Base-by-base conservation (phyloP, 768 basidiomycete species). In the Pulveroboletus sp. region DNA sequence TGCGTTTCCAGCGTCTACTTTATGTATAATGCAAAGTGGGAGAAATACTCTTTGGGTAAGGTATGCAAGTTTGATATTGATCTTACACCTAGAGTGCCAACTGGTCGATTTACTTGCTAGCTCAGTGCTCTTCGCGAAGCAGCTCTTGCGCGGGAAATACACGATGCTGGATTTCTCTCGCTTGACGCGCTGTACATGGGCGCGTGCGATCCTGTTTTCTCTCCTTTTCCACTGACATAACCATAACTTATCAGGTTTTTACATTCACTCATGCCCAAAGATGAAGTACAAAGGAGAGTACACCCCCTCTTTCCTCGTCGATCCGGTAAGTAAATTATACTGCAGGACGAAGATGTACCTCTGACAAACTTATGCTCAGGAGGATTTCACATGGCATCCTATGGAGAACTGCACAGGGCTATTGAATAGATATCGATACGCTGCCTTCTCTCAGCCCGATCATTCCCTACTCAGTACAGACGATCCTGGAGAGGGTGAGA, bases 211-310 rank as follows among this genome's bases (percentile, higher is more conserved):
- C 15, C 18, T 8, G n/a, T 10, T 26, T 30, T 21, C 18, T 37
- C 47, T 15, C 17, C 21, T 24, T 26, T 28, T 43, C 31, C 24
- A 8, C 36, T 26, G 43, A 56, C 35, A 10, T 11, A 5, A 14
- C 33, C 35, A 10, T 11, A 5, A 14, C 33, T 8, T 9, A 24
- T 58, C 42, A 96, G 94, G 94, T 7, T 97, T 82, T 67, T 98
- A 97, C 66, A 87, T 98, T 35, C 79, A 96, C 58, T 82, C 88
- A 2, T 97, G 94, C 62, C 80, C 73, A 44, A 99, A 99, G 69
- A 98, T 98, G 96, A 76, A 77, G 48, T 98, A 99, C 70, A 99
- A 99, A 62, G 93, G 85, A 27, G 93, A 96, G 48, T 99, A 94
- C 57, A 66, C 75, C 0, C 95, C 95, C 0, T 96, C 94, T 3